These are phyloP conservation scores for Cladosporium sp. DNA, from an alignment of 2,329 filamentous ascomycete species.

Conservation along the genomic window DNA sequence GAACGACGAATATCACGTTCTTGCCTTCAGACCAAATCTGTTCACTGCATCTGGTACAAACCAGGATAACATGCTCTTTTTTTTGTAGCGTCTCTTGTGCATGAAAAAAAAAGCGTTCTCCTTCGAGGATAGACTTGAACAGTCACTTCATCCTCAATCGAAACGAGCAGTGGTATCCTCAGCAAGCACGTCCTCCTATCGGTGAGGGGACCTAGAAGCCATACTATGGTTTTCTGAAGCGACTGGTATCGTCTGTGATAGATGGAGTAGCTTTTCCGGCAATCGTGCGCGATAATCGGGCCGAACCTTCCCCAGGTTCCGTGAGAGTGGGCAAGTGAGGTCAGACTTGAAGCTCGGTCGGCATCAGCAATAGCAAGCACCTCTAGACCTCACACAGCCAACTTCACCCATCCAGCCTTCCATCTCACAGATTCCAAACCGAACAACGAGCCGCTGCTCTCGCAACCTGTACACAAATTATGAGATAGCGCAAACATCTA, in stretches of 20 bases:
- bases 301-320: slow-evolving; percentile 7
- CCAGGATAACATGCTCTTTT: neutral
- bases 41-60: neutral
- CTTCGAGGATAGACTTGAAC: neutral
- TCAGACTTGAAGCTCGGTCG: slow-evolving; percentile 9
- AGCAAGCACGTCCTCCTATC: neutral
- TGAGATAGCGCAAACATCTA: neutral
- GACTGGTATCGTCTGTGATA: neutral
- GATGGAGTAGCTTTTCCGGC: slow-evolving; percentile 7
- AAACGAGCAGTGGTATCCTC: neutral
- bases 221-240: neutral
- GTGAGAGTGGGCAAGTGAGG: neutral
- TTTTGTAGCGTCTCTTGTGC: neutral
- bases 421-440: neutral
- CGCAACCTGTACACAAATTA: neutral
- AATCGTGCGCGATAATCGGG: neutral
- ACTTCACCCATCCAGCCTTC: neutral
- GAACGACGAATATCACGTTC: neutral
- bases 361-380: neutral
- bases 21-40: neutral
- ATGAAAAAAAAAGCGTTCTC: neutral
- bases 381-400: neutral
- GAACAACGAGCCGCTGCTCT: neutral
- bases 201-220: neutral
- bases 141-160: neutral